These are phyloP conservation scores for Trichophyton verrucosum DNA, from an alignment of 2,329 filamentous ascomycete species.

Conservation along the genomic window DNA sequence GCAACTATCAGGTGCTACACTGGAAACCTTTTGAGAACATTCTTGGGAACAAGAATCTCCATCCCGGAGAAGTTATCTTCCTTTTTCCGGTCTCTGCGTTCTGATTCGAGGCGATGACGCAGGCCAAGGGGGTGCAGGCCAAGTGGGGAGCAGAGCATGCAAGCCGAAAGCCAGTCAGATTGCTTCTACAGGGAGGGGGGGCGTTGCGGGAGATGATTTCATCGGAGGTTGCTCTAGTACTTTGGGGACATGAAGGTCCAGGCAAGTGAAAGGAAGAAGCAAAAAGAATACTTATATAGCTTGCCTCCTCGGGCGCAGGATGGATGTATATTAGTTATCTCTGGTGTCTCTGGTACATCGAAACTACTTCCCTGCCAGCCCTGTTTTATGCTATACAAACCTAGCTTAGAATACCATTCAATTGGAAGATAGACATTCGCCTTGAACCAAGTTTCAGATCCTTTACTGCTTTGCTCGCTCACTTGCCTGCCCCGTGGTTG, in stretches of 20 bases:
- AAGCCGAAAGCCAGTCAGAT: not conserved
- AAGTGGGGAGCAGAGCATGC: not conserved
- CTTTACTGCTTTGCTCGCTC: not conserved
- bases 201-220: slow-evolving; percentile 3
- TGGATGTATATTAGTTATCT: not conserved
- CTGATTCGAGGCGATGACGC: not conserved
- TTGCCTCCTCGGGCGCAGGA: not conserved
- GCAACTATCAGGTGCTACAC: not conserved
- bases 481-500: not conserved
- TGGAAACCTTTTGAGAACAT: not conserved
- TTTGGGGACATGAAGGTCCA: not conserved
- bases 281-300: not conserved
- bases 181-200: not conserved
- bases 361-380: not conserved
- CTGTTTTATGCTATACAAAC: not conserved
- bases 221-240: not conserved
- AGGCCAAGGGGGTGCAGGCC: not conserved
- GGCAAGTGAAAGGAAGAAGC: not conserved
- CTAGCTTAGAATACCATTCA: not conserved
- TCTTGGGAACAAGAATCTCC: not conserved
- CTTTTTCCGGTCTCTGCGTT: not conserved
- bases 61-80: not conserved
- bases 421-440: not conserved
- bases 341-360: not conserved
- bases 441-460: not conserved